phyloP scores from a whole-genome alignment of 257 asterid genomes.

The Salvia splendens region DNA sequence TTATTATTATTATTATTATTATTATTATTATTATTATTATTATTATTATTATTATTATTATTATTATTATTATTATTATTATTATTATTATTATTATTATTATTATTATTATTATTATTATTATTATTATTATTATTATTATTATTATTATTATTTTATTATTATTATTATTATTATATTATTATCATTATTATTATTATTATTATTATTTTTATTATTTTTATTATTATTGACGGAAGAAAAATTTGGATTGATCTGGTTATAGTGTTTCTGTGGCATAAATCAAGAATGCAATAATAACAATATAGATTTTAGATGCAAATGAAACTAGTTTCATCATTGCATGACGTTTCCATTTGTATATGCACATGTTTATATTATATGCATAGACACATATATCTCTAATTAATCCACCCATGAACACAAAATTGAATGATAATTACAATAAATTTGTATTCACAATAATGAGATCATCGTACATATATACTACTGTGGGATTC shows the following conservation, averaged over 20 bases:
- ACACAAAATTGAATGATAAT: no score
- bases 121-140: not conserved
- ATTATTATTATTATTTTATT: not conserved
- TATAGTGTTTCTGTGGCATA: constrained; percentile 21
- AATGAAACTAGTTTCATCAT: constrained; percentile 37
- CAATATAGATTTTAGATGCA: constrained; percentile 19
- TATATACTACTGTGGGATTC: not conserved
- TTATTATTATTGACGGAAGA: constrained; percentile 16
- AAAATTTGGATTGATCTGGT: not conserved
- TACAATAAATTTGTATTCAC: no score
- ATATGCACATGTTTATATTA: not conserved
- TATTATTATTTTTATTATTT: no score
- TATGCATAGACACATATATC: no score
- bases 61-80: not conserved
- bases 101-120: not conserved
- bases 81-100: not conserved
- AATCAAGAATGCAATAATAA: constrained; percentile 29
- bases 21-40: not conserved
- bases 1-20: not conserved
- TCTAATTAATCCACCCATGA: no score
- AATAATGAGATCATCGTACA: no score
- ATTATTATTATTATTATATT: constrained; percentile 3
- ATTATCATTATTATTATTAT: no score
- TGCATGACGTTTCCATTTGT: constrained; percentile 30
- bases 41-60: not conserved